These are phyloP conservation scores for Suhomyces sp. DNA, from an alignment of 805 yeast genomes.

Conservation along the genomic window DNA sequence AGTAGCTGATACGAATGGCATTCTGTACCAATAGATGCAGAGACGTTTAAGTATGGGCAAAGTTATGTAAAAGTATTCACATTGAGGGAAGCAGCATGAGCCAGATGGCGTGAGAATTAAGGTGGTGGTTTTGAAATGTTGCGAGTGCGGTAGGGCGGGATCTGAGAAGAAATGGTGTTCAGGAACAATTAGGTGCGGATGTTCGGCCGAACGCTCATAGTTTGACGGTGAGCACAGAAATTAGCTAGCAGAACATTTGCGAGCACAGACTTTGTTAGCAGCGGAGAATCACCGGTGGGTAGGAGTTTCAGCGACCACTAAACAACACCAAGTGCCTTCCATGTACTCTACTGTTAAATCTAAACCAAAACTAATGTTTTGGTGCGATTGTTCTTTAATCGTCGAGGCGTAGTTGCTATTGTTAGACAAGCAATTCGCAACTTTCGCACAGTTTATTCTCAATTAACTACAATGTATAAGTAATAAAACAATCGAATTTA, in stretches of 20 bases:
- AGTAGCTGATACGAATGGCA: neutral
- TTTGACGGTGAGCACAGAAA: neutral
- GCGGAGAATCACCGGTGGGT: neutral
- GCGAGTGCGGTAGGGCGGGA: neutral
- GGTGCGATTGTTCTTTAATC: neutral
- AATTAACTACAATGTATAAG: neutral
- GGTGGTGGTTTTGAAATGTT: neutral
- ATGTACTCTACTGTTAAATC: neutral
- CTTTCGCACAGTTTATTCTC: neutral
- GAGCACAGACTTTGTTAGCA: neutral
- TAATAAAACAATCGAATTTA: constrained; percentile 9
- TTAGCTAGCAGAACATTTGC: neutral
- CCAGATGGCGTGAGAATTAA: neutral
- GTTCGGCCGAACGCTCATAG: neutral
- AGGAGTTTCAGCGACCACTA: neutral
- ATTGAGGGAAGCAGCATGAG: neutral
- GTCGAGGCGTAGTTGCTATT: neutral
- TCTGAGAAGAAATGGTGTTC: neutral
- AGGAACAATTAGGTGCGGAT: neutral
- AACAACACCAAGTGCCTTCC: neutral
- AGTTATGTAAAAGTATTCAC: too few species aligned
- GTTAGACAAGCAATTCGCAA: neutral
- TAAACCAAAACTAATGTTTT: neutral
- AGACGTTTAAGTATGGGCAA: neutral
- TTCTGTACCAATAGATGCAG: neutral